These are phyloP conservation scores for Linnemannia schmuckeri DNA, from an alignment of 192 early-diverging fungal species.

Conservation along the genomic window DNA sequence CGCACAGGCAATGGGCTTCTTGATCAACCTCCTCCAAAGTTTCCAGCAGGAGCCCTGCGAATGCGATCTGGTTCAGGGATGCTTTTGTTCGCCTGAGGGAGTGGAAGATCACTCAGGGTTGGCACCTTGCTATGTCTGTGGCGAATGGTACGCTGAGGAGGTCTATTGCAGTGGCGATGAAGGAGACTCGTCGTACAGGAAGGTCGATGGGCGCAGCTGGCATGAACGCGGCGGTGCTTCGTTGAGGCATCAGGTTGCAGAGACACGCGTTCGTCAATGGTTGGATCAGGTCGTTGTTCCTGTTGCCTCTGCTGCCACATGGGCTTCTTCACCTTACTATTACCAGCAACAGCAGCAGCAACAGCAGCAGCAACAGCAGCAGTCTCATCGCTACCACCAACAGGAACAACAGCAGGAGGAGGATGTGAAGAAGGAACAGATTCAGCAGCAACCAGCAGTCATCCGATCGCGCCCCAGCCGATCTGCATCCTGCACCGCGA, in stretches of 20 bases:
- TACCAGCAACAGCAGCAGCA: not conserved
- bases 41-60: conserved; percentile 40
- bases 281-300: conserved; percentile 39
- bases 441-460: not conserved
- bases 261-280: conserved; percentile 29
- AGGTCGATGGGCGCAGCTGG: conserved; percentile 36
- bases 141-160: conserved; percentile 52
- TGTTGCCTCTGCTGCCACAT: not conserved
- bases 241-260: conserved; percentile 37
- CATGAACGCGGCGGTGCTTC: conserved; percentile 37
- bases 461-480: not conserved
- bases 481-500: conserved; percentile 14
- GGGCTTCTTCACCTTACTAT: not conserved
- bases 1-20: conserved; percentile 51
- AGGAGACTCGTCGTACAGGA: conserved; percentile 6
- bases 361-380: not conserved
- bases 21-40: conserved; percentile 39
- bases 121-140: conserved; percentile 52
- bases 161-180: conserved; percentile 13
- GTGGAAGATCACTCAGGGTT: conserved; percentile 36
- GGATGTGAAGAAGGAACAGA: not conserved
- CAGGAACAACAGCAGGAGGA: not conserved
- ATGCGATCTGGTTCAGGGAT: conserved; percentile 43
- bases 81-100: conserved; percentile 38
- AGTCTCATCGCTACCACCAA: not conserved